phyloP scores from a whole-genome alignment of 306 rosid species.

The Trifolium fragiferum region DNA sequence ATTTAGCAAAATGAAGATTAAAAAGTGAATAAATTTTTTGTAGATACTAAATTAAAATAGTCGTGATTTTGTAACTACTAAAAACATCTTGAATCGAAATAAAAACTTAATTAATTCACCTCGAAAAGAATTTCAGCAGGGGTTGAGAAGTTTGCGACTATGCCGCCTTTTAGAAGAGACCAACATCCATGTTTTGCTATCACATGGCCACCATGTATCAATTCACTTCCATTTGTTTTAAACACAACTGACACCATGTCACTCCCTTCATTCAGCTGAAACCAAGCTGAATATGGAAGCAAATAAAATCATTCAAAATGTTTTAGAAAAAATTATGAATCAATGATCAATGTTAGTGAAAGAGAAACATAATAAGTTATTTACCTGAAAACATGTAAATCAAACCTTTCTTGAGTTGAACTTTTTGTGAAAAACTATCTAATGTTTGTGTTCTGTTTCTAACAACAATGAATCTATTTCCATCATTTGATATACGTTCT shows the following conservation, averaged over 20 bases:
- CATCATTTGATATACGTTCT: constrained; percentile 56
- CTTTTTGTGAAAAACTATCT: constrained; percentile 67
- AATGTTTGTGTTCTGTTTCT: constrained; percentile 51
- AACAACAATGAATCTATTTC: constrained; percentile 67
- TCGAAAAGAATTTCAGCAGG: constrained; percentile 60
- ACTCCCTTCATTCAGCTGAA: constrained; percentile 72
- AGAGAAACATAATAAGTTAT: constrained; percentile 20
- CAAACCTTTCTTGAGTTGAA: constrained; percentile 62
- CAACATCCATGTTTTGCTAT: constrained; percentile 70
- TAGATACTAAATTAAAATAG: no score
- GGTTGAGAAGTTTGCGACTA: constrained; percentile 65
- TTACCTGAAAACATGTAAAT: constrained; percentile 65
- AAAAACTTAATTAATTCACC: constrained; percentile 36
- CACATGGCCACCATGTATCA: constrained; percentile 55
- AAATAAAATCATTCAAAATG: constrained; percentile 23
- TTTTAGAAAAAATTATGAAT: neutral
- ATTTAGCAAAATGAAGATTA: no score
- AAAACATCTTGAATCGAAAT: no score
- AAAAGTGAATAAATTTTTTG: neutral
- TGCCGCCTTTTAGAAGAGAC: constrained; percentile 76
- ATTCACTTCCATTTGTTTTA: constrained; percentile 45
- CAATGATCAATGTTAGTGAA: neutral
- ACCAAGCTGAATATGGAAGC: constrained; percentile 55
- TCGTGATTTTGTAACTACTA: neutral
- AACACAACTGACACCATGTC: constrained; percentile 59